phyloP scores from a whole-genome alignment of 768 basidiomycete genomes.

The Termitomyces sp. region DNA sequence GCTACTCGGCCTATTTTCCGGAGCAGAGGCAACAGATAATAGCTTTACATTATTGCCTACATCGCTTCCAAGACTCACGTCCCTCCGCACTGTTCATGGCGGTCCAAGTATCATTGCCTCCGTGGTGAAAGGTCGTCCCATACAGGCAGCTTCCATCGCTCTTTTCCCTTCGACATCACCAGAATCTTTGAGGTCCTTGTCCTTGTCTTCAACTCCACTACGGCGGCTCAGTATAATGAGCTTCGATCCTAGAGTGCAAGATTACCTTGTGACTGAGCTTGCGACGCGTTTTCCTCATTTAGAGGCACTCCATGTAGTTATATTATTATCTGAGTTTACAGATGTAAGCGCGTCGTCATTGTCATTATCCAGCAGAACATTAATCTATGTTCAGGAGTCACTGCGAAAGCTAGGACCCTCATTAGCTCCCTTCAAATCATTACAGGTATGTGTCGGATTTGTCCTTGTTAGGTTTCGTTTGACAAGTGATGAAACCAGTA shows the following conservation, averaged over 20 bases:
- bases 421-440: conserved; percentile 36
- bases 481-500: conserved; percentile 27
- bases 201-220: conserved; percentile 30
- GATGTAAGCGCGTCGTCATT: conserved; percentile 27
- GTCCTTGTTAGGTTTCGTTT: not conserved
- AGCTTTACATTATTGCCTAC: conserved; percentile 28
- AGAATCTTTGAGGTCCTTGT: conserved; percentile 39
- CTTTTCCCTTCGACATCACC: conserved; percentile 35
- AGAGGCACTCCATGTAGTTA: conserved; percentile 57
- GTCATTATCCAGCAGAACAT: not conserved
- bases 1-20: conserved; percentile 13
- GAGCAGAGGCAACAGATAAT: conserved; percentile 1
- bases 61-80: conserved; percentile 41
- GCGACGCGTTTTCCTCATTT: conserved; percentile 40
- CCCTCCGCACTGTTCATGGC: conserved; percentile 51
- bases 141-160: conserved; percentile 48
- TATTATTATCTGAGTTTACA: conserved; percentile 43
- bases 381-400: conserved; percentile 25
- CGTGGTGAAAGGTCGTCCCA: conserved; percentile 40
- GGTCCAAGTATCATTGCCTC: conserved; percentile 37
- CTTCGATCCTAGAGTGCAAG: conserved; percentile 42
- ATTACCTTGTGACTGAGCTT: conserved; percentile 40
- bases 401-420: conserved; percentile 33
- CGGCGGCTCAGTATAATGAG: conserved; percentile 52
- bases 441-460: conserved; percentile 21